Conservation (phyloP, 2,329 filamentous ascomycete species). For the Arthrinium phaeospermum region DNA sequence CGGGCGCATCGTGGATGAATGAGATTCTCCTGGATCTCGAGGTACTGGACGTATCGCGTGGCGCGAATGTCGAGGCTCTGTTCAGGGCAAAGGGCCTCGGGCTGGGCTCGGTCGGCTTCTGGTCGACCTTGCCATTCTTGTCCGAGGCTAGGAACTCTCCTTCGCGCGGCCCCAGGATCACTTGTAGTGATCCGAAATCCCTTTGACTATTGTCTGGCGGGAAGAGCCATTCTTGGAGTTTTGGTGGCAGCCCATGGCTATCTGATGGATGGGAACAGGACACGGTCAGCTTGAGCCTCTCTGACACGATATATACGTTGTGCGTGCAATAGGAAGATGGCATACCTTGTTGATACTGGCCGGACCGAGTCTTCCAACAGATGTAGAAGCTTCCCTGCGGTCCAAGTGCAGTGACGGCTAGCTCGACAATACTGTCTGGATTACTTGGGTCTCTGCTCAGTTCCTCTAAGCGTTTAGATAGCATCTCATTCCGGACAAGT, state of each 20-base stretch:
- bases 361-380: conserved; percentile 38
- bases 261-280: conserved; percentile 25
- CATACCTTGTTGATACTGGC: conserved; percentile 37
- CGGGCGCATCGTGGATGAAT: conserved; percentile 19
- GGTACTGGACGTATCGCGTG: conserved; percentile 12
- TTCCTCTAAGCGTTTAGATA: conserved; percentile 34
- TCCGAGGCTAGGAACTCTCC: conserved; percentile 38
- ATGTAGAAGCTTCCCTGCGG: conserved; percentile 38
- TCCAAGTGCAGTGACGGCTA: conserved; percentile 40
- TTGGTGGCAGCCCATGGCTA: conserved; percentile 34
- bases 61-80: conserved; percentile 31
- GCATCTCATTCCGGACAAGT: conserved; percentile 29
- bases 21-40: conserved; percentile 20
- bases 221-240: conserved; percentile 37
- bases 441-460: conserved; percentile 31
- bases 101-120: conserved; percentile 27
- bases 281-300: neutral
- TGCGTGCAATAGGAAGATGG: neutral
- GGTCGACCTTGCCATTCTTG: conserved; percentile 34
- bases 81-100: conserved; percentile 20
- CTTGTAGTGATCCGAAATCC: conserved; percentile 39
- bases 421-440: conserved; percentile 36
- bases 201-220: conserved; percentile 35
- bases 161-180: conserved; percentile 35
- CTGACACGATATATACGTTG: neutral